phyloP scores from a whole-genome alignment of 441 rosid species.

The Capsella rubella region DNA sequence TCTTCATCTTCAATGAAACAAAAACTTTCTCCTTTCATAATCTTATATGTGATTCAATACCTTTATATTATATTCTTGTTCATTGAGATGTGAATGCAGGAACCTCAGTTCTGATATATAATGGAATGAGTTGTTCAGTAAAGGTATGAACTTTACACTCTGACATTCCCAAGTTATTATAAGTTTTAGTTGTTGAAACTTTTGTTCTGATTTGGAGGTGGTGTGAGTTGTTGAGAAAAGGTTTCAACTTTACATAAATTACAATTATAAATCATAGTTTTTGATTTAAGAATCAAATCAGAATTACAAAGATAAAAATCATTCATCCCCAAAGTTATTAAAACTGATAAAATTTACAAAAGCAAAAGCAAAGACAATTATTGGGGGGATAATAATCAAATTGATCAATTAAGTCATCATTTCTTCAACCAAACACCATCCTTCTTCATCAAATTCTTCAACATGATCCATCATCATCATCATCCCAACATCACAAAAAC shows the following conservation, averaged over 20 bases:
- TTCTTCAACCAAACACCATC: constrained; percentile 64
- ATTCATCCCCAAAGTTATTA: constrained; percentile 31
- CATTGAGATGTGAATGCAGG: constrained; percentile 15
- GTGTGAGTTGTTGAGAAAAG: constrained; percentile 19
- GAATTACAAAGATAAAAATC: constrained; percentile 27
- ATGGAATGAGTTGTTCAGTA: constrained; percentile 3
- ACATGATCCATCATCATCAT: constrained; percentile 39
- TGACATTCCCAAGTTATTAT: neutral
- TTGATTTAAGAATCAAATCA: constrained; percentile 34
- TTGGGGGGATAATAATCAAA: constrained; percentile 32
- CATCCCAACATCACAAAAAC: constrained; percentile 50
- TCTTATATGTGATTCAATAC: neutral
- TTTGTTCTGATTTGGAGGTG: neutral
- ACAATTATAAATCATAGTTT: constrained; percentile 32
- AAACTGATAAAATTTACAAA: constrained; percentile 30
- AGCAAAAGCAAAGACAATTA: constrained; percentile 28
- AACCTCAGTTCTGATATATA: constrained; percentile 16
- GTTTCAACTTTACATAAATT: constrained; percentile 21
- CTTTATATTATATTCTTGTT: neutral
- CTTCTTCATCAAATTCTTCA: constrained; percentile 59
- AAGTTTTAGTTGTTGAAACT: neutral
- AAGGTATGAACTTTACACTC: constrained; percentile 4
- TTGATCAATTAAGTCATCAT: constrained; percentile 42
- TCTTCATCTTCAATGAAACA: constrained; percentile 11
- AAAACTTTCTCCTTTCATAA: neutral